These are phyloP conservation scores for Cladosporium sp. DNA, from an alignment of 2,329 filamentous ascomycete species.

Conservation along the genomic window DNA sequence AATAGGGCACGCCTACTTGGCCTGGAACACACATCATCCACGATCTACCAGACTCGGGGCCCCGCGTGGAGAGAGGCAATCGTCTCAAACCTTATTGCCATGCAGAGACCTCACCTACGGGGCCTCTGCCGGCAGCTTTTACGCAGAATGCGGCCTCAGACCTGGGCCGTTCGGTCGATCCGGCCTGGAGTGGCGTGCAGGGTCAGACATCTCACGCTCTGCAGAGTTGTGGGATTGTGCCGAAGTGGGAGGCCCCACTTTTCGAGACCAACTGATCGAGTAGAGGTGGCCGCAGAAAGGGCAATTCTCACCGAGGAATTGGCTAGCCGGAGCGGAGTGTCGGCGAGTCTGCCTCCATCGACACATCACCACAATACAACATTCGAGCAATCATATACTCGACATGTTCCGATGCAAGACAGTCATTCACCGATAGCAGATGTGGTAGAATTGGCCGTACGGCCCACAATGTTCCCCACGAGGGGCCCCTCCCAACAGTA, in stretches of 20 bases:
- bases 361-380: neutral
- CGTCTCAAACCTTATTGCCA: neutral
- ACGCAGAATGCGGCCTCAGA: neutral
- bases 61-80: slow-evolving; percentile 5
- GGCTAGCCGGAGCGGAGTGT: neutral
- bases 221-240: neutral
- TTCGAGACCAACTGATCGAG: neutral
- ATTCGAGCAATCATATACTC: neutral
- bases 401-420: neutral
- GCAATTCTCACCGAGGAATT: neutral
- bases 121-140: neutral
- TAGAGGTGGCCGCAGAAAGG: neutral
- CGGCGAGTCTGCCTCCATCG: neutral
- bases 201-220: neutral
- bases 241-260: neutral
- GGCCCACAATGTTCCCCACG: slow-evolving; percentile 1
- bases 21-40: slow-evolving; percentile 3
- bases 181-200: neutral
- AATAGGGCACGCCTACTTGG: neutral
- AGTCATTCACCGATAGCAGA: neutral
- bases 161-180: neutral
- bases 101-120: neutral
- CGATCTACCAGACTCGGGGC: neutral
- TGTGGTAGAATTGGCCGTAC: slow-evolving; percentile 1
- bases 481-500: neutral